Conservation (phyloP, 73 alveolate genomes). For the Urostyla sp. region DNA sequence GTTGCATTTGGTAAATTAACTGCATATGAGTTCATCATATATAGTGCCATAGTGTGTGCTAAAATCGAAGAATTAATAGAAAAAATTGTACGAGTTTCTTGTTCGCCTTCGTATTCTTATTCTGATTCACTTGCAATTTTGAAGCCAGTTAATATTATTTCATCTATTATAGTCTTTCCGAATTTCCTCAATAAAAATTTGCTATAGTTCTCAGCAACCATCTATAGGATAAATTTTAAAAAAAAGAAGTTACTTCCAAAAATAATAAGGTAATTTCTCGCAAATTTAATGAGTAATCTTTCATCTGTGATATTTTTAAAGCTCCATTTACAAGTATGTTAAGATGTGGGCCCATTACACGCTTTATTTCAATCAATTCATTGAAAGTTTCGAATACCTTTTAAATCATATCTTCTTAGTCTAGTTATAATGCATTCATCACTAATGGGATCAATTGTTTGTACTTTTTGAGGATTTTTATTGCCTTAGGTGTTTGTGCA, state of each 20-base stretch:
- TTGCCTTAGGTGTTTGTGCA: conserved; percentile 62
- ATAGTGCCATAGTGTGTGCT: conserved; percentile 58
- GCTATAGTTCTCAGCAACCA: conserved; percentile 65
- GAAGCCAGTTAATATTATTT: conserved; percentile 53
- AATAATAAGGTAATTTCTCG: conserved; percentile 67
- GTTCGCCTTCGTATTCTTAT: conserved; percentile 57
- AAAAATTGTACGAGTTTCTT: too few species aligned
- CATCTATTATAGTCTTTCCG: conserved; percentile 31
- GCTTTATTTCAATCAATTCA: conserved; percentile 62
- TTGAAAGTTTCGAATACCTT: conserved; percentile 67
- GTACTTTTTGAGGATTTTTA: conserved; percentile 49
- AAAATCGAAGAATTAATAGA: too few species aligned
- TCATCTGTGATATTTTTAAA: conserved; percentile 45
- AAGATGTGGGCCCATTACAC: conserved; percentile 62
- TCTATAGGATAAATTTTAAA: too few species aligned
- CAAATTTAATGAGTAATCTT: conserved; percentile 22
- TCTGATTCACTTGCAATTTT: conserved; percentile 65
- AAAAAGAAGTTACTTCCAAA: conserved; percentile 62
- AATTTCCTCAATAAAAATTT: conserved; percentile 57
- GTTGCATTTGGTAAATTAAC: conserved; percentile 39
- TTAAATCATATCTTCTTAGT: conserved; percentile 69
- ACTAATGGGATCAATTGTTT: conserved; percentile 62
- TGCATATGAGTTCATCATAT: conserved; percentile 42
- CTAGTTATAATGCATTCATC: conserved; percentile 50
- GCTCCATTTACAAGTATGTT: conserved; percentile 56